phyloP scores from a whole-genome alignment of 148 eudicot genomes.

The Heliosperma pusillum region DNA sequence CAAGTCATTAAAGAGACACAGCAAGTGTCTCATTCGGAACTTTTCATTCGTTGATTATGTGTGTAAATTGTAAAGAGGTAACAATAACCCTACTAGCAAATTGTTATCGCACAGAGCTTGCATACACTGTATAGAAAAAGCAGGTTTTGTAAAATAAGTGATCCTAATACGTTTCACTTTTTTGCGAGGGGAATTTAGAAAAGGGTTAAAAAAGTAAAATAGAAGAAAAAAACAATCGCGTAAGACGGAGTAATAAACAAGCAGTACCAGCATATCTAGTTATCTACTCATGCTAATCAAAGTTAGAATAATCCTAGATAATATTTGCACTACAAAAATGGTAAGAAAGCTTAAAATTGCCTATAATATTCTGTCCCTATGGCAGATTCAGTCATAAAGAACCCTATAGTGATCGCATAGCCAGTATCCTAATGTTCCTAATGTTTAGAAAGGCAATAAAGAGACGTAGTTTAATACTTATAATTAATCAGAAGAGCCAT shows the following conservation, averaged over 20 bases:
- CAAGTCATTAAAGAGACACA: background rate
- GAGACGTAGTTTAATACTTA: background rate
- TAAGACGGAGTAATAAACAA: background rate
- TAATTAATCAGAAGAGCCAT: background rate
- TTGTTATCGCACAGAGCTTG: background rate
- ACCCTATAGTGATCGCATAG: background rate
- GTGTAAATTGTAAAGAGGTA: background rate
- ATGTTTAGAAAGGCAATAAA: background rate
- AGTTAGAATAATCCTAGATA: background rate
- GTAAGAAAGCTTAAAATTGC: background rate
- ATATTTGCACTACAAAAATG: background rate
- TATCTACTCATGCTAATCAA: background rate
- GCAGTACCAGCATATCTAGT: background rate
- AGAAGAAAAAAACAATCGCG: too few species aligned
- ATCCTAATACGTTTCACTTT: background rate
- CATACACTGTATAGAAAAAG: background rate
- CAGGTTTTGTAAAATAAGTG: background rate
- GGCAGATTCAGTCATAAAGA: background rate
- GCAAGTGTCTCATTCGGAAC: background rate
- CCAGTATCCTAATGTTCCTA: background rate
- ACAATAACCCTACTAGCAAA: background rate
- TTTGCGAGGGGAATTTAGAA: background rate
- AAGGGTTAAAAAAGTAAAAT: too few species aligned
- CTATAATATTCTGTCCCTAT: background rate
- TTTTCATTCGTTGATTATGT: background rate